phyloP scores from a whole-genome alignment of 2,329 filamentous ascomycete genomes.

The Epichloe sibirici region DNA sequence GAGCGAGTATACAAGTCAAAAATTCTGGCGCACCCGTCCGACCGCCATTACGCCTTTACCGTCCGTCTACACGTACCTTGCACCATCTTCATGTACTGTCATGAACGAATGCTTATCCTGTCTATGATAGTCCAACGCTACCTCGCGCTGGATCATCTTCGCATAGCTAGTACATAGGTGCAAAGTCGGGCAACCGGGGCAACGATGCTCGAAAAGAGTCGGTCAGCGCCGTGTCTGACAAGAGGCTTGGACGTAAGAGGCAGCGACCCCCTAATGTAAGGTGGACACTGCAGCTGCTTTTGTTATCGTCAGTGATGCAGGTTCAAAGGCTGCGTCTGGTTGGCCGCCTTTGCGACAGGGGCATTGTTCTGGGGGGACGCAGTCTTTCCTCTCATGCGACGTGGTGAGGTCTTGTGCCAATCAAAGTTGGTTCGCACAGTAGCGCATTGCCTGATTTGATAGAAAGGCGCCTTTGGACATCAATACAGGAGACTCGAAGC shows the following conservation, averaged over 20 bases:
- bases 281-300: not conserved
- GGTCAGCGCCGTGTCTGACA: conserved; percentile 5
- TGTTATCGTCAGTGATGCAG: conserved; percentile 1
- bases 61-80: not conserved
- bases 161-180: not conserved
- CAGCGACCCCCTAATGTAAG: not conserved
- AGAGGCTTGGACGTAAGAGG: not conserved
- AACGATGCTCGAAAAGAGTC: conserved; percentile 5
- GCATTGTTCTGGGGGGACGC: not conserved
- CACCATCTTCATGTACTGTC: not conserved
- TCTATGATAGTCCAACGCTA: not conserved
- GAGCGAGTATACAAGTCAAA: no score
- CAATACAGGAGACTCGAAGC: conserved; percentile 11
- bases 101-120: not conserved
- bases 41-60: not conserved
- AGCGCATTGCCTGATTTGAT: conserved; percentile 10
- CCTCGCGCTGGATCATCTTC: not conserved
- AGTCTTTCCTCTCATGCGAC: conserved; percentile 2
- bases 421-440: conserved; percentile 3
- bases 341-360: conserved; percentile 3
- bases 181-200: not conserved
- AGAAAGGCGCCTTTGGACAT: conserved; percentile 13
- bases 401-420: conserved; percentile 9
- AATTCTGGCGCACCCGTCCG: not conserved
- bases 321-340: not conserved